Conservation (phyloP, 805 yeast species). For the Yamadazyma takamatsuzukensis region DNA sequence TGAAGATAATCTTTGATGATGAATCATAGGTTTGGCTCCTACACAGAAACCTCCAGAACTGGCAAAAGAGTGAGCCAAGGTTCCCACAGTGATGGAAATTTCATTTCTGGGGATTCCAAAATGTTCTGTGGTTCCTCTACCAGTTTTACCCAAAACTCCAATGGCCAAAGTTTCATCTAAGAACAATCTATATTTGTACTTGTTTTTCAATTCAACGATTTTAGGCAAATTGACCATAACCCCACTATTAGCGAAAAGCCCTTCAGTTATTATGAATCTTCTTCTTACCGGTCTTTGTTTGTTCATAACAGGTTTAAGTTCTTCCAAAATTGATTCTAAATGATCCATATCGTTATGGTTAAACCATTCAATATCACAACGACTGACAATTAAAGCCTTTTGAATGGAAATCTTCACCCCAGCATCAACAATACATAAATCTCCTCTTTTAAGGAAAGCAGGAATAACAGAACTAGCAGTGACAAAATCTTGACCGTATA, state of each 20-base stretch:
- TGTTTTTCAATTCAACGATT: constrained; percentile 69
- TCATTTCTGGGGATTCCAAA: constrained; percentile 64
- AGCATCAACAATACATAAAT: constrained; percentile 81
- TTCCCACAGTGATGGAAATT: constrained; percentile 82
- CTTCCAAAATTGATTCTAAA: constrained; percentile 63
- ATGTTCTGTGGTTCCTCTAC: constrained; percentile 82
- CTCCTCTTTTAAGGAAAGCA: constrained; percentile 94
- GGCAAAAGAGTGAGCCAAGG: constrained; percentile 77
- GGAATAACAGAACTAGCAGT: constrained; percentile 88
- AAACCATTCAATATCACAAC: constrained; percentile 80
- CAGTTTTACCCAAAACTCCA: constrained; percentile 81
- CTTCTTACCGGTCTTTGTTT: constrained; percentile 78
- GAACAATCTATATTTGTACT: constrained; percentile 80
- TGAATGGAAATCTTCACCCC: constrained; percentile 74
- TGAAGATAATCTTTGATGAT: constrained; percentile 89
- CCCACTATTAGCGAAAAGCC: constrained; percentile 77
- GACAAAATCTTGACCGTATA: constrained; percentile 90
- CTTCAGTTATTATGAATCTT: constrained; percentile 89
- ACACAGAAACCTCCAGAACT: constrained; percentile 93
- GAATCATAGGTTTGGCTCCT: constrained; percentile 78
- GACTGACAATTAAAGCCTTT: constrained; percentile 81
- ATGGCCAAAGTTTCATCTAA: constrained; percentile 85
- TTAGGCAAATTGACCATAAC: constrained; percentile 69
- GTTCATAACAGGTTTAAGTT: constrained; percentile 54
- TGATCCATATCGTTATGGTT: constrained; percentile 88